phyloP scores from a whole-genome alignment of 257 asterid genomes.

The Haberlea rhodopensis region DNA sequence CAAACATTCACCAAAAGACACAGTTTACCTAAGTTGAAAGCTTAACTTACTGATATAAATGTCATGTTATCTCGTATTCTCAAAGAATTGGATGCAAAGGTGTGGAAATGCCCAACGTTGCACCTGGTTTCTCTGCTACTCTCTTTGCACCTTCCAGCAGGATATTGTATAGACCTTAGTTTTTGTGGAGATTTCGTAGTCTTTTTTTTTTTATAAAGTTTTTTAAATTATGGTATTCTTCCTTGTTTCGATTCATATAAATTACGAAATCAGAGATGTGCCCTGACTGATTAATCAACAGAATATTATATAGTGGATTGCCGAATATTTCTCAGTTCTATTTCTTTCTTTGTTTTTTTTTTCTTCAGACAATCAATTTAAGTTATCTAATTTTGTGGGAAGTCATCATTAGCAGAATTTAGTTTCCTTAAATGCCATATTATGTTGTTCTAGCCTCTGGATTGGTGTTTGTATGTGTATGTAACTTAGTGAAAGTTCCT shows the following conservation, averaged over 20 bases:
- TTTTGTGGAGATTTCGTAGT: neutral
- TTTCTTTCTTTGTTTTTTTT: too few species aligned
- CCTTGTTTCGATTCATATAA: neutral
- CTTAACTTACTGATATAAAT: constrained; percentile 17
- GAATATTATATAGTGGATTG: neutral
- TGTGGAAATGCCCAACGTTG: constrained; percentile 3
- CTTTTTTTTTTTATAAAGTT: neutral
- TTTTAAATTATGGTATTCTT: neutral
- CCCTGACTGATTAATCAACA: neutral
- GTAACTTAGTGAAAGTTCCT: neutral
- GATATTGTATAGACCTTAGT: neutral
- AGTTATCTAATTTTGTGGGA: too few species aligned
- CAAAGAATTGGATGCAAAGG: constrained; percentile 2
- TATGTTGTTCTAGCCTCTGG: neutral
- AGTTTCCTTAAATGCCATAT: neutral
- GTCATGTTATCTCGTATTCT: constrained; percentile 10
- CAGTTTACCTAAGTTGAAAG: constrained; percentile 9
- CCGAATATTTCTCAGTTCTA: neutral
- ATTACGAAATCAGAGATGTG: too few species aligned
- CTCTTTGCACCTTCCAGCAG: neutral
- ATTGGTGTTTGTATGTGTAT: neutral
- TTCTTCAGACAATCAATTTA: neutral
- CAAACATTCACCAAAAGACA: constrained; percentile 13
- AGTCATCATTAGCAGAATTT: neutral
- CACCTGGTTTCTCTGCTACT: constrained; percentile 4